Base-by-base conservation (phyloP, 352 stramenopile species). In the Pythium aquatile region DNA sequence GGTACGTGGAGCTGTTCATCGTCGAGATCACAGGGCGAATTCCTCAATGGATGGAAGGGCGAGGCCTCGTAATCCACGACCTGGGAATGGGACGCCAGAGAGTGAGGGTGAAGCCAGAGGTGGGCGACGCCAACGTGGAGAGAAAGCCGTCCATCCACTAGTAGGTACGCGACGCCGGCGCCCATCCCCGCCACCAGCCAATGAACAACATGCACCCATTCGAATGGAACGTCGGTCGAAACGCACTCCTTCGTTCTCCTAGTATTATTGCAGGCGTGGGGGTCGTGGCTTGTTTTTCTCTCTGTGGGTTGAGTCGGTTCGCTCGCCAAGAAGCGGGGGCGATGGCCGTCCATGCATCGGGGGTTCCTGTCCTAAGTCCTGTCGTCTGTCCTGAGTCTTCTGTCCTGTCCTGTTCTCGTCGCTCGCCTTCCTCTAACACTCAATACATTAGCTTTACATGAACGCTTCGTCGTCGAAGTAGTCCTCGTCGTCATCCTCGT, bases 401-500 rank as follows among this genome's bases (percentile, higher is more conserved):
- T 26, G 44, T 54, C 33, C 39, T 63, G 20, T 55, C 30, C 9
- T 44, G 8, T 16, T 26, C 20, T n/a, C 26, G 51, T 49, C 13
- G 26, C 16, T 35, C 48, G 29, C 46, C 17, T 29, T 20, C 40
- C 46, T 66, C 65, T 71, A 71, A 61, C 58, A 72, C 56, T 63
- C 33, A 64, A 72, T 72, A 68, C 59, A 68, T 85, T 86, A 88
- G 72, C 79, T 79, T 83, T 90, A 93, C 79, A 93, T 90, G 78
- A 90, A 93, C 68, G 74, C 70, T 28, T 92, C 83, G 64, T 92
- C 83, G 69, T 92, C 83, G 79, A 96, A 96, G 72, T 91, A 81
- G 61, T 85, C 80, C 63, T 97, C 88, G 70, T 91, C 83, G 76
- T 93, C 83, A 72, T 98, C 91, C 66, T 94, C 93, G n/a, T 88